Conservation (phyloP, 768 basidiomycete species). For the Naganishia onofrii region DNA sequence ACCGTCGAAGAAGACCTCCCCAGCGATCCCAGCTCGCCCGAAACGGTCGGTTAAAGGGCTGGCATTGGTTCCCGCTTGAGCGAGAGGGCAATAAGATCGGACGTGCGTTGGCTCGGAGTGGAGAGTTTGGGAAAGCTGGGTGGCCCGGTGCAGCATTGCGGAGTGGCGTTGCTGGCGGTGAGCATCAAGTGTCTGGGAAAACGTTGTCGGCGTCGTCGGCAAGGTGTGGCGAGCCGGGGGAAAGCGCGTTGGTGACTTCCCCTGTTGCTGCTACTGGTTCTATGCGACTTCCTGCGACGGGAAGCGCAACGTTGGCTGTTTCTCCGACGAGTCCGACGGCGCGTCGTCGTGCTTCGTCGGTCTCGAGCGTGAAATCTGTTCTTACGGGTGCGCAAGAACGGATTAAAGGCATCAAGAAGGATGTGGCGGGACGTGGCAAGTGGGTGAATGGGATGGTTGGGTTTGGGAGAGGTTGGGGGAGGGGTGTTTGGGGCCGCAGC, state of each 20-base stretch:
- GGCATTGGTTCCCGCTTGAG: conserved; percentile 43
- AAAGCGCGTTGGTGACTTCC: neutral
- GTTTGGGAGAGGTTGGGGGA: conserved; percentile 16
- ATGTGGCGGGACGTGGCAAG: conserved; percentile 9
- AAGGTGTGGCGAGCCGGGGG: neutral
- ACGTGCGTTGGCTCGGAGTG: conserved; percentile 35
- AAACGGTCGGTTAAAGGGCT: conserved; percentile 23
- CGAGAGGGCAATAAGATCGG: conserved; percentile 39
- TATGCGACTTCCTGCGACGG: neutral
- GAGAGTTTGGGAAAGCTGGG: conserved; percentile 48
- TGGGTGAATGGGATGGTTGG: conserved; percentile 29
- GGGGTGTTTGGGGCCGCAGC: conserved; percentile 31
- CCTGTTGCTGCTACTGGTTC: neutral
- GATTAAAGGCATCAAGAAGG: conserved; percentile 24
- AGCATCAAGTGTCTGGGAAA: too few species aligned
- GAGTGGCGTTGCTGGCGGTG: neutral
- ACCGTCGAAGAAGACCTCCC: neutral
- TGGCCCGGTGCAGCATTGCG: conserved; percentile 6
- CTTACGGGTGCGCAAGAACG: conserved; percentile 7
- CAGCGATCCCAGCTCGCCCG: conserved; percentile 7
- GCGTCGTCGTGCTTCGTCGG: conserved; percentile 13
- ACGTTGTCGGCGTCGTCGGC: too few species aligned
- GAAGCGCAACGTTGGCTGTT: neutral
- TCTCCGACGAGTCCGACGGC: neutral
- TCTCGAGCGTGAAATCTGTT: conserved; percentile 14